These are phyloP conservation scores for Alternaria tenuissima DNA, from an alignment of 2,329 filamentous ascomycete genomes.

Conservation along the genomic window DNA sequence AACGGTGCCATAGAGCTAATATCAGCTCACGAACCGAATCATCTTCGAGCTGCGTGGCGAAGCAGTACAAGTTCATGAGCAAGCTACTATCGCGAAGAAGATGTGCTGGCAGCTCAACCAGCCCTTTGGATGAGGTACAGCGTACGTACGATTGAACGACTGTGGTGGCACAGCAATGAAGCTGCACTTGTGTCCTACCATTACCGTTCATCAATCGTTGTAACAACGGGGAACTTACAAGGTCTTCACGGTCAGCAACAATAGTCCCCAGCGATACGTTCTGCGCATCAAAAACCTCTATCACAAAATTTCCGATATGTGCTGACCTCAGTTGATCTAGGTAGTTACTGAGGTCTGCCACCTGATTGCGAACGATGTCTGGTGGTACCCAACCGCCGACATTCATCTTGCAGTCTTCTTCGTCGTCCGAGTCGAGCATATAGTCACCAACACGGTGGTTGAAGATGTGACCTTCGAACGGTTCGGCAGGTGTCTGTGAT, in stretches of 20 bases:
- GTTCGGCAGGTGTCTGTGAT: background rate
- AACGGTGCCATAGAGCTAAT: conserved; percentile 2
- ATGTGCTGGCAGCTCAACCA: background rate
- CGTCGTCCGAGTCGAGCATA: no score
- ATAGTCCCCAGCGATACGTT: background rate
- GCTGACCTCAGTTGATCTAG: background rate
- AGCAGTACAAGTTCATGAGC: conserved; percentile 10
- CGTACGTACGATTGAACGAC: conserved; percentile 1
- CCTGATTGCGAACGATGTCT: conserved; percentile 11
- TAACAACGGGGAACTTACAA: conserved; percentile 3
- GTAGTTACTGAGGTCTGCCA: conserved; percentile 8
- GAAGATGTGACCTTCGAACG: background rate
- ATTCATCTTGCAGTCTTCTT: no score
- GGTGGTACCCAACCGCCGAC: conserved; percentile 14
- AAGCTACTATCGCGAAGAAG: background rate
- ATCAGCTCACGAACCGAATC: background rate
- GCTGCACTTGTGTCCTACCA: background rate
- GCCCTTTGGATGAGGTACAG: background rate
- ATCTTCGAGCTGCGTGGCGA: conserved; percentile 8
- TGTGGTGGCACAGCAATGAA: background rate
- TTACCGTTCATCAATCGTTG: background rate
- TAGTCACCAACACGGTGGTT: background rate
- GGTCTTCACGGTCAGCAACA: background rate
- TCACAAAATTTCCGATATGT: background rate
- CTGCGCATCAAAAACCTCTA: conserved; percentile 6